A percentile compares a stretch with the other conserved stretches of the same genome.
Evolutionary conservation across 345 rosid species (phyloP).

Genomic region (Eucalyptus grandis): DNA sequence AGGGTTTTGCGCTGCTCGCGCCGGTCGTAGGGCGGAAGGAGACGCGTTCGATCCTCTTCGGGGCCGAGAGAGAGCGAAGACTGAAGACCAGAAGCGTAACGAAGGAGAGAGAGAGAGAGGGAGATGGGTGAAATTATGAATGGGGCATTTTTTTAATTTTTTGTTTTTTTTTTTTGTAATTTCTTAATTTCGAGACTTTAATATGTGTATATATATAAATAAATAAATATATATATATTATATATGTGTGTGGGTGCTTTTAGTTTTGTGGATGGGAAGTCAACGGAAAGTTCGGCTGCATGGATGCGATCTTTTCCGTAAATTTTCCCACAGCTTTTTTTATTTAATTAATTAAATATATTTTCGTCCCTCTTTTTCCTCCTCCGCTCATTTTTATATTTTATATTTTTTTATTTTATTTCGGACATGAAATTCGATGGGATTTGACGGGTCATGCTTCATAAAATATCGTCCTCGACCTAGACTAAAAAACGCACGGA

Average conservation of each 20-base stretch:
- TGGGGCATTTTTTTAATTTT: neutral
- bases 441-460: neutral
- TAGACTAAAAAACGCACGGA: neutral
- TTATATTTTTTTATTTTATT: neutral
- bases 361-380: neutral
- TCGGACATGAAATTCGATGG: neutral
- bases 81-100: neutral
- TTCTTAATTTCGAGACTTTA: neutral
- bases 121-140: neutral
- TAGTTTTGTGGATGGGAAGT: neutral
- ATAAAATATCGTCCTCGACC: neutral
- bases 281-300: neutral
- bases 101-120: neutral
- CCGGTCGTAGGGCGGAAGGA: neutral
- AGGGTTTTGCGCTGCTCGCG: neutral
- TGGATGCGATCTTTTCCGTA: neutral
- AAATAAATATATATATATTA: neutral
- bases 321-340: neutral
- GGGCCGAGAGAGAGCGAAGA: neutral
- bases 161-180: neutral
- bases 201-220: neutral
- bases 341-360: neutral
- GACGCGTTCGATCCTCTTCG: neutral
- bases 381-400: neutral
- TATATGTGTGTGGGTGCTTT: neutral